Evolutionary conservation across 306 rosid species (phyloP).

Genomic region (Pueraria montana): DNA sequence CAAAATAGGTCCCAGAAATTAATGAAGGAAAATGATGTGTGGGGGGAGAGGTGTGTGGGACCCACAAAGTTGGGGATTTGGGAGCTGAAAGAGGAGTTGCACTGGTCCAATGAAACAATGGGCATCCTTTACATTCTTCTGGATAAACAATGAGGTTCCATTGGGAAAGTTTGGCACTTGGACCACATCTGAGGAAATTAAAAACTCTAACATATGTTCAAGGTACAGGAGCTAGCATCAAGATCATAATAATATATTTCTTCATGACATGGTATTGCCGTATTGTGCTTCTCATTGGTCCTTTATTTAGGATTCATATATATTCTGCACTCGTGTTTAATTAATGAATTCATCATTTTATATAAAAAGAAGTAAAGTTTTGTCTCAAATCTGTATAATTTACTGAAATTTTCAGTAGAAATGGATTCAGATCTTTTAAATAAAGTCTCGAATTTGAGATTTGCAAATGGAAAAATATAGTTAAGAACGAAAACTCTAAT

Average conservation of each 20-base stretch:
- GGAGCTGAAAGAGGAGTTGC: constrained; percentile 50
- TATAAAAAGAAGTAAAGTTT: too few relatives aligned
- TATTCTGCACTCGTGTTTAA: background rate
- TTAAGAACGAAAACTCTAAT: too few relatives aligned
- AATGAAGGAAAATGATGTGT: constrained; percentile 49
- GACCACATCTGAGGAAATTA: constrained; percentile 37
- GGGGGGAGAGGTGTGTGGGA: constrained; percentile 48
- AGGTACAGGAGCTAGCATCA: background rate
- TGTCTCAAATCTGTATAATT: too few relatives aligned
- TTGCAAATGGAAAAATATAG: too few relatives aligned
- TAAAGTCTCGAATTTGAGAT: too few relatives aligned
- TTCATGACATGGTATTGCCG: background rate
- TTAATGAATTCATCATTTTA: too few relatives aligned
- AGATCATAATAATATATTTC: background rate
- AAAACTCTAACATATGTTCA: background rate
- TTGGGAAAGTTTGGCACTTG: constrained; percentile 13
- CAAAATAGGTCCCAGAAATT: constrained; percentile 45
- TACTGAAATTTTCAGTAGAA: too few relatives aligned
- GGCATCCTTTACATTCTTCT: constrained; percentile 41
- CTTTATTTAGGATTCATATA: background rate
- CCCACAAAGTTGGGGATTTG: constrained; percentile 52
- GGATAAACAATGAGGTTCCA: constrained; percentile 25
- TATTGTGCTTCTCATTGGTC: background rate
- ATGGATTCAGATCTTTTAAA: too few relatives aligned
- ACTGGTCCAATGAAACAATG: constrained; percentile 50